These are phyloP conservation scores for Rhododendron vialii DNA, from an alignment of 148 eudicot species.

Conservation along the genomic window DNA sequence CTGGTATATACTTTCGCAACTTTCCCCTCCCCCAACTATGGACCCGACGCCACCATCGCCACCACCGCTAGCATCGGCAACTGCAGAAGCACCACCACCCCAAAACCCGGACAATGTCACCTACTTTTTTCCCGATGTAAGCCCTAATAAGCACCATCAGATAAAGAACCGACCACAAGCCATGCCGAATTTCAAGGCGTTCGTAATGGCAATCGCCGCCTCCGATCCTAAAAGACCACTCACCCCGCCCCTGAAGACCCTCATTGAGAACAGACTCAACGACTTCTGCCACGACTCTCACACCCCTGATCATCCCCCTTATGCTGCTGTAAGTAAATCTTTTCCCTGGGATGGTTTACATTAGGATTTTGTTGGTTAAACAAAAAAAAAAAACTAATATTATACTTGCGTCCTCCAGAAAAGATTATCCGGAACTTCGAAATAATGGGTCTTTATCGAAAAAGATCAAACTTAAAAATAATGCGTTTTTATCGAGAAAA, in stretches of 20 bases:
- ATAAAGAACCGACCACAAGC: not conserved
- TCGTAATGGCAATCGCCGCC: constrained; percentile 21
- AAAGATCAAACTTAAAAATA: too few species aligned
- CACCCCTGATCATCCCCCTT: constrained; percentile 46
- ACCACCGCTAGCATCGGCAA: not conserved
- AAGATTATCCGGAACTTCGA: too few species aligned
- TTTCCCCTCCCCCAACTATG: not conserved
- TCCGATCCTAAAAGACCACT: constrained; percentile 21
- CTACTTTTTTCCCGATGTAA: not conserved
- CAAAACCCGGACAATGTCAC: not conserved
- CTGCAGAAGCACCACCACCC: not conserved
- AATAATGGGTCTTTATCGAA: too few species aligned
- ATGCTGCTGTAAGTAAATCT: constrained; percentile 29
- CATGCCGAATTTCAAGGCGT: constrained; percentile 31
- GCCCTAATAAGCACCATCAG: not conserved
- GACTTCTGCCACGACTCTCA: constrained; percentile 17
- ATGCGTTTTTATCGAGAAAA: too few species aligned
- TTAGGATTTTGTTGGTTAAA: too few species aligned
- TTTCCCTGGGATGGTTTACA: too few species aligned
- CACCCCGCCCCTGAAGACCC: not conserved
- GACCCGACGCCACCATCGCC: not conserved
- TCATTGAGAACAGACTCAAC: constrained; percentile 19
- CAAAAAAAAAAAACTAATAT: too few species aligned
- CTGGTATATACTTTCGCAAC: too few species aligned
- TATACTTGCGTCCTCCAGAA: too few species aligned